These are phyloP conservation scores for Penicillium simplicissimum DNA, from an alignment of 495 filamentous ascomycete species.

Conservation along the genomic window DNA sequence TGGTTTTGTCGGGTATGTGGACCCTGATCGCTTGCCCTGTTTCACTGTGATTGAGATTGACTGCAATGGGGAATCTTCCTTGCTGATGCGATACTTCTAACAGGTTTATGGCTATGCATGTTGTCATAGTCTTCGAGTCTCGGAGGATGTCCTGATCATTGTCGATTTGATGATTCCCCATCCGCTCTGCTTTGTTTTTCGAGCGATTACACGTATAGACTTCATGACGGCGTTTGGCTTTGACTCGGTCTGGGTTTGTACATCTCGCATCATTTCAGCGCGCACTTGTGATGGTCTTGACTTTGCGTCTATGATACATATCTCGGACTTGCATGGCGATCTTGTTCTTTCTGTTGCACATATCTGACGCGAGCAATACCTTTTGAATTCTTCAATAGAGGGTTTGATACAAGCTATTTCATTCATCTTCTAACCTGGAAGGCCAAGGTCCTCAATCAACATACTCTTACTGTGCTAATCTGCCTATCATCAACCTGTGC, in stretches of 20 bases:
- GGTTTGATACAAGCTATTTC: not conserved
- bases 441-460: not conserved
- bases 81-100: not conserved
- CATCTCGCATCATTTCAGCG: not conserved
- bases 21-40: not conserved
- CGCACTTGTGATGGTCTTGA: not conserved
- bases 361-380: not conserved
- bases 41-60: not conserved
- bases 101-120: constrained; percentile 27
- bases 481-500: not conserved
- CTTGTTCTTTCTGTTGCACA: not conserved
- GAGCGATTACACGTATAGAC: constrained; percentile 14
- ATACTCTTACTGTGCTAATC: not conserved
- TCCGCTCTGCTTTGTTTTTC: not conserved
- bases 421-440: not conserved
- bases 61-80: not conserved
- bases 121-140: constrained; percentile 12
- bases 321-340: not conserved
- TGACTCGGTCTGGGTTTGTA: not conserved
- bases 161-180: not conserved
- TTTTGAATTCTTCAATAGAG: not conserved
- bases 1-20: constrained; percentile 15
- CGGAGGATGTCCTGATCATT: not conserved
- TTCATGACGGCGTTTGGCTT: constrained; percentile 10
- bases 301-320: not conserved